Base-by-base conservation (phyloP, 768 basidiomycete species). In the Neoboletus subvelutipes region DNA sequence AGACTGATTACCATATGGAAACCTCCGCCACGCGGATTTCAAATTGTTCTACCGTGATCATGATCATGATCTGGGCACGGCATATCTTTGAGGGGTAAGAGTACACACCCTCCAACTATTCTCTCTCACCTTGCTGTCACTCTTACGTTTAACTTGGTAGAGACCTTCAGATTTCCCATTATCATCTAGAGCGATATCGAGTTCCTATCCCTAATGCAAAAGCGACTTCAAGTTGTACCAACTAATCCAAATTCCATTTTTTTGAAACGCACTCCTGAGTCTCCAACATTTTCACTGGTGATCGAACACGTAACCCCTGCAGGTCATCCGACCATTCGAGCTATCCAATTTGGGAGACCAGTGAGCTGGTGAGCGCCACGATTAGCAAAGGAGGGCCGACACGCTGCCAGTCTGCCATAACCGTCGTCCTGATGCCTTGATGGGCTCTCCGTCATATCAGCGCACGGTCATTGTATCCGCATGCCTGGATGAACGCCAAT, bases 11-110 rank as follows among this genome's bases (percentile, higher is more conserved):
- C 55, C 31, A 45, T 42, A 58, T n/a, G 20, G 29, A 37, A 42
- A 36, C 31, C 3, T 40, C 45, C 45, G 41, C 31, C 11, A 24
- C 13, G 29, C 37, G 9, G 37, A 31, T 47, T 54, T 63, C 40
- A 63, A 62, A 62, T 58, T 40, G 7, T 11, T 11, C 29, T 17
- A 62, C n/a, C 20, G 40, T 41, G 39, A n/a, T 40, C 39, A 3
- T n/a, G n/a, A 40, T 39, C 37, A n/a, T 34, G 33, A 33, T 34
- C 33, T 13, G 13, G 37, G 37, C 18, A 39, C 37, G 18, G 4
- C 39, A 40, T 20, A 20, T 40, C 39, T 20, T 36, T n/a, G 20
- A 40, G 39, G 39, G 39, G 39, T 20, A n/a, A n/a, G 13, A 39
- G 4, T 39, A 39, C 37, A n/a, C 37, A n/a, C 15, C 34, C 36